Base-by-base conservation (phyloP, 495 filamentous ascomycete species). In the Extremus antarcticus region DNA sequence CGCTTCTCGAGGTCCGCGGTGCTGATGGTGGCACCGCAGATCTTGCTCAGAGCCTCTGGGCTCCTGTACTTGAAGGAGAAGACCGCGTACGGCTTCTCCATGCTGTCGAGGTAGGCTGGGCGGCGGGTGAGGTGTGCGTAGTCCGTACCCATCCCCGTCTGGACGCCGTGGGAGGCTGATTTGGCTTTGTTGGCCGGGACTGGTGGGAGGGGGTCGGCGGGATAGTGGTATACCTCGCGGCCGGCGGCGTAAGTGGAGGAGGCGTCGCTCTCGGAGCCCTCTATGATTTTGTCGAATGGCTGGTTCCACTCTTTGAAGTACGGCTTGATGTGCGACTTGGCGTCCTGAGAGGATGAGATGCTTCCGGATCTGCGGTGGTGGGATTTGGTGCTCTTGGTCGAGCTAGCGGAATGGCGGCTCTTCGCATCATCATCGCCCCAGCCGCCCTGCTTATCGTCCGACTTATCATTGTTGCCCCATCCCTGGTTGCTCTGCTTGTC, bases 41-140 rank as follows among this genome's bases (percentile, higher is more conserved):
- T 55, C 48, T 56, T 47, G 58, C 63, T 47, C 2, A 67, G 52
- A 2, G 38, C 38, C 55, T 59, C 63, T 50, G 57, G 63, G 32
- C 60, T 61, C 7, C 73, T 66, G 57, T 76, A 77, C 43, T 70
- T 73, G 66, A 77, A 77, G 11, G 64, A 47, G 58, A 77, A 76
- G 0, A 74, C 68, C 2, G 74, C 74, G 52, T 75, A 77, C 24
- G 74, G 74, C 23, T 62, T 61, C 22, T 69, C 62, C 43, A 71
- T 58, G 0, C 50, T 59, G 55, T 75, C 73, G 47, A 74, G 49
- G 60, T 76, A 76, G 19, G 62, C 56, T 8, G 74, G 73, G 9
- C 59, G 58, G 11, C 55, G 56, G 2, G 54, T 55, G 19, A 56
- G 58, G 49, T 76, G 74, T 13, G 47, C 25, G 54, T 76, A 77